Evolutionary conservation across 371 early-diverging fungal genomes (phyloP), one percentile per base, ranked within the genome.

Genomic region (Nematocida major): DNA sequence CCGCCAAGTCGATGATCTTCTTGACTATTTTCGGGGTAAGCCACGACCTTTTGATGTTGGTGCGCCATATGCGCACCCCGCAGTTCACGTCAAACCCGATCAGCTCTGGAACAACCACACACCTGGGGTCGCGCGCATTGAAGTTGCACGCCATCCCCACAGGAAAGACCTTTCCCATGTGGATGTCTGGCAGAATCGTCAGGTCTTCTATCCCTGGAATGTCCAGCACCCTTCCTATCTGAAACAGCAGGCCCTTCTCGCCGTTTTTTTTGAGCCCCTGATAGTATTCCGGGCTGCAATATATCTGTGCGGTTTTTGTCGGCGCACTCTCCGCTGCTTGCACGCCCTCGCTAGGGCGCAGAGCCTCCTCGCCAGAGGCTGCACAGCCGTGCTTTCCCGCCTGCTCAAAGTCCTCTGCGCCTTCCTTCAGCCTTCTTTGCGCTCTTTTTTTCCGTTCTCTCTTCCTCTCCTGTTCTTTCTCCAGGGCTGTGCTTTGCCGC

Each of bases 31-130:
- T n/a, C 11, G 18, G 3, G 3, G 42, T 34, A 65, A 79, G 63
- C 38, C 47, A 47, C 1, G 22, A 22, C 18, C 28, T 28, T 22
- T 28, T 24, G 1, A 59, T 59, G 30, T 81, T 80, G 22, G 82
- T 78, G 47, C 42, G 57, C 50, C 83, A 34, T n/a, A 54, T 36
- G 51, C 85, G 22, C 28, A 86, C 86, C 0, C 86, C 86, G 79
- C 86, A 86, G 67, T 84, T 84, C 30, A 86, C 83, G 69, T 86
- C 86, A 53, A 45, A 70, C 18, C 86, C 86, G 39, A 86, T 78
- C 36, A 81, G 83, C 4, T 68, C 76, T 3, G 85, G 85, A 24
- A 53, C 30, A 26, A 86, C 66, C 26, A 48, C 20, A 28, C 78
- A 54, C 7, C 59, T 47, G 18, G 65, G 53, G 45, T 79, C 38